phyloP scores from a whole-genome alignment of 306 rosid genomes.

The Lathyrus oleraceus region DNA sequence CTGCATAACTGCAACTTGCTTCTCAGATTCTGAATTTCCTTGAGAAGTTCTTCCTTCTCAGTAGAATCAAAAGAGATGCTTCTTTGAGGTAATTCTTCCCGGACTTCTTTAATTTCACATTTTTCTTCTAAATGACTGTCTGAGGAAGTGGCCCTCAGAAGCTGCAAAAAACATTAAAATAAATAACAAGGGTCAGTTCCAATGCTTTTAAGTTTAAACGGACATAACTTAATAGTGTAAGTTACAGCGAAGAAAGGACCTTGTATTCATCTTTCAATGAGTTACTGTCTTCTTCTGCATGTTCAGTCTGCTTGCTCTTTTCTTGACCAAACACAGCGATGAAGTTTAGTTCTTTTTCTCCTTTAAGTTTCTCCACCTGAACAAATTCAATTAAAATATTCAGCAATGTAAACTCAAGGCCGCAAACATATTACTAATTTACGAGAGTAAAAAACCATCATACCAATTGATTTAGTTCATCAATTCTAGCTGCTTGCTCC shows the following conservation, averaged over 20 bases:
- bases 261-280: constrained; percentile 35
- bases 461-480: constrained; percentile 69
- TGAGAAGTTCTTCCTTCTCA: constrained; percentile 89
- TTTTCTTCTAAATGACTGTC: constrained; percentile 55
- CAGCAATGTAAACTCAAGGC: constrained; percentile 18
- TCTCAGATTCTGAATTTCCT: constrained; percentile 75
- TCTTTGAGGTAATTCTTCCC: constrained; percentile 44
- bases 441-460: constrained; percentile 13
- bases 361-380: constrained; percentile 63
- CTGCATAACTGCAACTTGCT: constrained; percentile 60
- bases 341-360: constrained; percentile 45
- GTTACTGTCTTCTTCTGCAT: constrained; percentile 36
- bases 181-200: constrained; percentile 34
- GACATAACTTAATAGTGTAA: constrained; percentile 19
- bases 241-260: constrained; percentile 35
- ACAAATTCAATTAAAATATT: constrained; percentile 25
- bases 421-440: constrained; percentile 12
- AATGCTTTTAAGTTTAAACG: constrained; percentile 7
- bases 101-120: constrained; percentile 74
- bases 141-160: constrained; percentile 29
- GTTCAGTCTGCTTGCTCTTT: constrained; percentile 39
- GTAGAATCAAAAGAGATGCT: constrained; percentile 48
- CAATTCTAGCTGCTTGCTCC: constrained; percentile 76
- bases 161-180: constrained; percentile 45
- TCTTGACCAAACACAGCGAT: constrained; percentile 41